Base-by-base conservation (phyloP, 1,139 yeast species). In the Meyerozyma carpophila region DNA sequence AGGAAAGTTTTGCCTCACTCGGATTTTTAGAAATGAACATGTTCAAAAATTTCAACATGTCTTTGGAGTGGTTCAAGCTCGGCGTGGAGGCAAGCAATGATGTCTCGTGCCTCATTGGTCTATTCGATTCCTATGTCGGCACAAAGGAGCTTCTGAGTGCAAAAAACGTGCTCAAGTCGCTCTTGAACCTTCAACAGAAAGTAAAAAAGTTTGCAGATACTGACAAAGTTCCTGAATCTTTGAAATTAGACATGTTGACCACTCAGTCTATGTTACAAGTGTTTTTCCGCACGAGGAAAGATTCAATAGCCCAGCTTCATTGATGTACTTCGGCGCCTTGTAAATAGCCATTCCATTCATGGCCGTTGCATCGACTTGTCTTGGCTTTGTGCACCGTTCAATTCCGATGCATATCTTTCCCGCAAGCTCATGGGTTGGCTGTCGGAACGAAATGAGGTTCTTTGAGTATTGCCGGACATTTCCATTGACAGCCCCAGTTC, bases 41-140 rank as follows among this genome's bases (percentile, higher is more conserved):
- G 45, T 85, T 82, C 57, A 65, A 70, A n/a, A 69, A 81, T 52
- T 55, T 59, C 16, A 45, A 49, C 4, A 79, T 79, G 51, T 88
- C 95, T 0, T 65, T 73, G 36, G 89, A 88, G 56, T 91, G 97
- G 97, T 89, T 90, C 64, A 78, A 77, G 52, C 64, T 90, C 39
- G 98, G 96, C 0, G 72, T 79, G 32, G 93, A 86, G 48, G 67
- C 86, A 3, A 59, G 55, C 43, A 72, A 71, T 28, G 83, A 79
- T 51, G 69, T 79, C 38, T 73, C 80, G 36, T 87, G 94, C 54
- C 67, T 81, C 52, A 71, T 89, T 41, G 97, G 97, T 0, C 71
- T 80, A 46, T 85, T 89, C 57, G 96, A 90, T 57, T 67, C 73
- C 41, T 65, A 63, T 43, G 54, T 69, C 13, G 53, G 54, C 14